Evolutionary conservation across 1,139 yeast species (phyloP).

Genomic region (Casaregolazyma lundiana): DNA sequence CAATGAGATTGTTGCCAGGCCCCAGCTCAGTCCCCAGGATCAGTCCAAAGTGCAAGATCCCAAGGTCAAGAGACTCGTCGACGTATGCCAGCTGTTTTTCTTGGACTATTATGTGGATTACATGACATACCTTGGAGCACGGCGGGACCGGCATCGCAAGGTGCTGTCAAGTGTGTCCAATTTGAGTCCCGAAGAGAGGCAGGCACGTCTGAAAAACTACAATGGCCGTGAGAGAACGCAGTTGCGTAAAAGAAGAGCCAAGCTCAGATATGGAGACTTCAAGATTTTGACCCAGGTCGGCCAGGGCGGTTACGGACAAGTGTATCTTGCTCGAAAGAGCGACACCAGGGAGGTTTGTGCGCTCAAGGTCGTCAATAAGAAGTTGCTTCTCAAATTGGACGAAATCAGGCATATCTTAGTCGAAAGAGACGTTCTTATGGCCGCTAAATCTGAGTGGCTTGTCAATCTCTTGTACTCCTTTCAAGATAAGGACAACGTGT

Average conservation of each 20-base stretch:
- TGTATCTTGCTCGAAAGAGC: slow-evolving; percentile 85
- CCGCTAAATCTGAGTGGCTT: slow-evolving; percentile 93
- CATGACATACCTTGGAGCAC: slow-evolving; percentile 84
- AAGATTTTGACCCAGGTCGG: slow-evolving; percentile 97
- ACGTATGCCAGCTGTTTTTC: slow-evolving; percentile 72
- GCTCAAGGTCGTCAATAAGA: slow-evolving; percentile 83
- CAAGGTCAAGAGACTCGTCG: slow-evolving; percentile 80
- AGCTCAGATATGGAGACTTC: slow-evolving; percentile 92
- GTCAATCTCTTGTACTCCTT: slow-evolving; percentile 91
- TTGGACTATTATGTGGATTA: slow-evolving; percentile 94
- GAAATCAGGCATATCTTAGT: slow-evolving; percentile 95
- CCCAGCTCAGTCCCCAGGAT: slow-evolving; percentile 6
- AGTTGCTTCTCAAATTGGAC: slow-evolving; percentile 77
- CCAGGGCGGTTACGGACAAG: slow-evolving; percentile 98
- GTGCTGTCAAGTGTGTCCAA: slow-evolving; percentile 55
- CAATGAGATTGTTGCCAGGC: not conserved
- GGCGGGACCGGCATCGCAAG: slow-evolving; percentile 71
- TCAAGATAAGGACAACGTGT: slow-evolving; percentile 86
- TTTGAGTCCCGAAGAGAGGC: slow-evolving; percentile 49
- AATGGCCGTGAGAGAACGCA: slow-evolving; percentile 79
- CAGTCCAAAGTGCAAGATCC: slow-evolving; percentile 54
- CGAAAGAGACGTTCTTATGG: slow-evolving; percentile 92
- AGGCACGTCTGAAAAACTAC: slow-evolving; percentile 75
- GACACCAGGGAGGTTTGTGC: slow-evolving; percentile 97
- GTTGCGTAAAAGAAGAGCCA: slow-evolving; percentile 80